A percentile compares a stretch with the other conserved stretches of the same genome.
These are phyloP conservation scores for Halophytophthora polymorphica DNA, from an alignment of 352 stramenopile genomes.

Conservation along the genomic window DNA sequence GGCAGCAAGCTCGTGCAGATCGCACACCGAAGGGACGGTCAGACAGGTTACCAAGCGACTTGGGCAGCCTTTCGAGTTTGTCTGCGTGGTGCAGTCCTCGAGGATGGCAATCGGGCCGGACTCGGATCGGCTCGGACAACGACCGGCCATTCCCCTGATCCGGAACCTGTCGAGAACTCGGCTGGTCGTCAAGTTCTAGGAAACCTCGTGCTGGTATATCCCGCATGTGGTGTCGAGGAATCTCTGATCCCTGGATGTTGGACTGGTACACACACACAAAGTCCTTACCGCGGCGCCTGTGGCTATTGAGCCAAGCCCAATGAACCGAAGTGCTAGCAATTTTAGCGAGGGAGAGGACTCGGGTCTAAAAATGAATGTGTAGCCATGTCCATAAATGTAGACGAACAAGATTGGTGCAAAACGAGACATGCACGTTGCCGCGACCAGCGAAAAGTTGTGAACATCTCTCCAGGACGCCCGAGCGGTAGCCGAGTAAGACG, in stretches of 20 bases:
- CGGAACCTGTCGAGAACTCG: not conserved
- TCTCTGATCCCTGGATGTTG: not conserved
- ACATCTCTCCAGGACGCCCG: slow-evolving; percentile 1
- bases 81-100: not conserved
- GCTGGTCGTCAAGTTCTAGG: not conserved
- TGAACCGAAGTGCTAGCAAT: too few relatives aligned
- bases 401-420: slow-evolving; percentile 13
- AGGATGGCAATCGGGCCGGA: not conserved
- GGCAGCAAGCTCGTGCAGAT: not conserved
- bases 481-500: not conserved
- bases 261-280: not conserved
- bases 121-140: not conserved
- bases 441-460: slow-evolving; percentile 15
- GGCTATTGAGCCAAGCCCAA: too few relatives aligned
- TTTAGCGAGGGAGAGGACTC: not conserved
- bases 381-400: slow-evolving; percentile 15
- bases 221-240: not conserved
- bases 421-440: not conserved
- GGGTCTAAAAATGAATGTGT: slow-evolving; percentile 11
- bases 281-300: not conserved
- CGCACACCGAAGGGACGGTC: too few relatives aligned
- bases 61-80: too few relatives aligned
- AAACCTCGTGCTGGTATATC: not conserved
- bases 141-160: not conserved
- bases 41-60: too few relatives aligned